These are phyloP conservation scores for Chlamydomonas asymmetrica DNA, from an alignment of 139 green algal genomes.

Conservation along the genomic window DNA sequence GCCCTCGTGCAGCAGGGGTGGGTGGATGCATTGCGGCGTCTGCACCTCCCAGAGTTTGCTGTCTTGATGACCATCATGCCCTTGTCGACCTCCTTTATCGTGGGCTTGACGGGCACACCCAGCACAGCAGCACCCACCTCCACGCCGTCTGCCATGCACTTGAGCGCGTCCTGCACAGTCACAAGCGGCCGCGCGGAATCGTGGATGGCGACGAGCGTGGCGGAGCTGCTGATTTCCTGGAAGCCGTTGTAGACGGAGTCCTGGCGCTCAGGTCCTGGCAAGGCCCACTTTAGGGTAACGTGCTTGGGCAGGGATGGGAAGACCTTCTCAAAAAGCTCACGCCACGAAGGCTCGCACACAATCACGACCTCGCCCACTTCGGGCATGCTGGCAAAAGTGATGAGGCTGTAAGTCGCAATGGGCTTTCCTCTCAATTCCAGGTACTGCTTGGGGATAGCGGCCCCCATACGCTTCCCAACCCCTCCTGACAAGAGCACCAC, in stretches of 20 bases:
- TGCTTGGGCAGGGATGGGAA: slow-evolving; percentile 25
- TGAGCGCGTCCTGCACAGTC: slow-evolving; percentile 57
- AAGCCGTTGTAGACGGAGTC: slow-evolving; percentile 94
- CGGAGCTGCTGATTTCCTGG: slow-evolving; percentile 29
- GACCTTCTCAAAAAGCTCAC: slow-evolving; percentile 56
- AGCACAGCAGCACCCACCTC: slow-evolving; percentile 90
- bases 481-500: slow-evolving; percentile 91
- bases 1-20: slow-evolving; percentile 77
- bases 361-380: slow-evolving; percentile 92
- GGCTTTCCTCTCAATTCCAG: slow-evolving; percentile 81
- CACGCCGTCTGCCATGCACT: slow-evolving; percentile 30
- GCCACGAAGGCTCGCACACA: slow-evolving; percentile 88
- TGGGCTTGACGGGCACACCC: slow-evolving; percentile 93
- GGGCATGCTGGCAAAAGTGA: slow-evolving; percentile 83
- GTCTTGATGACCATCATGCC: slow-evolving; percentile 82
- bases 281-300: slow-evolving; percentile 76
- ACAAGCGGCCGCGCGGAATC: slow-evolving; percentile 93
- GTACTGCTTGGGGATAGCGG: slow-evolving; percentile 97
- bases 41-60: slow-evolving; percentile 96
- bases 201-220: slow-evolving; percentile 90
- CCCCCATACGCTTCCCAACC: slow-evolving; percentile 95
- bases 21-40: slow-evolving; percentile 91
- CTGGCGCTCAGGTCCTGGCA: slow-evolving; percentile 91
- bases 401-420: slow-evolving; percentile 85
- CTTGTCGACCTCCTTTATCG: slow-evolving; percentile 91